These are phyloP conservation scores for Mycena haematopus DNA, from an alignment of 768 basidiomycete species.

Conservation along the genomic window DNA sequence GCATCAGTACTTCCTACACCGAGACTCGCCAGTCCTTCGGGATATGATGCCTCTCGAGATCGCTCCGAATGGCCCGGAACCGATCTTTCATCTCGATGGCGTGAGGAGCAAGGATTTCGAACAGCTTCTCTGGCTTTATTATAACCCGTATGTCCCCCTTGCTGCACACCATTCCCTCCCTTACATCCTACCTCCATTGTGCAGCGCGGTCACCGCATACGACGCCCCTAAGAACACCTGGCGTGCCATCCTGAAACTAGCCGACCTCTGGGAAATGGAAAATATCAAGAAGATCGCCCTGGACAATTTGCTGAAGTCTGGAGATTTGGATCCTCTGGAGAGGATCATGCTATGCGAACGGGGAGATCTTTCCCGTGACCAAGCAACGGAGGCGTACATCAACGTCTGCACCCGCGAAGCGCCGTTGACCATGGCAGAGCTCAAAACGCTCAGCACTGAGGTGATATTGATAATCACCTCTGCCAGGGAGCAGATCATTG, in stretches of 20 bases:
- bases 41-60: constrained; percentile 37
- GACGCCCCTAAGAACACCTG: constrained; percentile 27
- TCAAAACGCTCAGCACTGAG: constrained; percentile 22
- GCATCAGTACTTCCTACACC: constrained; percentile 43
- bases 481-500: constrained; percentile 25
- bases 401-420: constrained; percentile 27
- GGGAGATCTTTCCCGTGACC: constrained; percentile 25
- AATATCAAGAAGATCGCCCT: constrained; percentile 30
- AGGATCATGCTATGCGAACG: constrained; percentile 29
- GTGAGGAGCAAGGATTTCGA: constrained; percentile 31
- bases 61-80: constrained; percentile 27
- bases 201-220: constrained; percentile 21
- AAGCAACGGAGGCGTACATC: constrained; percentile 28
- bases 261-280: constrained; percentile 31
- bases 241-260: constrained; percentile 26
- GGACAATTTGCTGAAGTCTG: constrained; percentile 22
- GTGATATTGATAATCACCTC: constrained; percentile 25
- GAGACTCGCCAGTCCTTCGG: constrained; percentile 45
- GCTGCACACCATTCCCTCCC: neutral
- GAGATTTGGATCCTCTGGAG: constrained; percentile 26
- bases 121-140: constrained; percentile 30
- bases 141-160: constrained; percentile 24
- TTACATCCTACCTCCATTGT: neutral
- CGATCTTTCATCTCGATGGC: constrained; percentile 30
- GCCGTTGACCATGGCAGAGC: constrained; percentile 24